Conservation (phyloP, 176 grass and related monocot species). For the Carex parvula region DNA sequence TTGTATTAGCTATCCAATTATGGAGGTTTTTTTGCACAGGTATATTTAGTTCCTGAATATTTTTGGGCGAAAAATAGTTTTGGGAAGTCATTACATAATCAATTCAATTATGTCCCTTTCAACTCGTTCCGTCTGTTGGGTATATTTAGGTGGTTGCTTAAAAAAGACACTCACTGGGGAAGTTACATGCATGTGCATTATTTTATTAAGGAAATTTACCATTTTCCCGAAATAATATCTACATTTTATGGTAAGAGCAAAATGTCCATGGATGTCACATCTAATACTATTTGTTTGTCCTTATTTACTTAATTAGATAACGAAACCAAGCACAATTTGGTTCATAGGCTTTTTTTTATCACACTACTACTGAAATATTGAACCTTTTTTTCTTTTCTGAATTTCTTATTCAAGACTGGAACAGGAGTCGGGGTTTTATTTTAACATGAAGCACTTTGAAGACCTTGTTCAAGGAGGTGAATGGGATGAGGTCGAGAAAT, state of each 20-base stretch:
- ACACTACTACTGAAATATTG: background rate
- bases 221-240: background rate
- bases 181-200: slow-evolving; percentile 12
- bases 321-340: background rate
- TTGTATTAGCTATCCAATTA: too few species aligned
- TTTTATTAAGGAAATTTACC: background rate
- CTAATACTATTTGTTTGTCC: background rate
- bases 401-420: slow-evolving; percentile 58
- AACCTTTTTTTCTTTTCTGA: background rate
- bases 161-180: background rate
- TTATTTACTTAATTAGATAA: background rate
- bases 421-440: slow-evolving; percentile 98
- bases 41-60: background rate
- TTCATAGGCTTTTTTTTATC: background rate
- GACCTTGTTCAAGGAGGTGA: slow-evolving; percentile 93
- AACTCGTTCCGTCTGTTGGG: background rate
- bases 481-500: slow-evolving; percentile 99
- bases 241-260: background rate
- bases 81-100: background rate
- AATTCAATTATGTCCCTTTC: background rate
- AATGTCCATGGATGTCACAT: background rate
- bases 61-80: background rate
- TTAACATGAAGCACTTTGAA: slow-evolving; percentile 99
- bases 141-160: slow-evolving; percentile 13
- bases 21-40: too few species aligned